Conservation (phyloP, 331 rosid species). For the Pyracantha coccinea region DNA sequence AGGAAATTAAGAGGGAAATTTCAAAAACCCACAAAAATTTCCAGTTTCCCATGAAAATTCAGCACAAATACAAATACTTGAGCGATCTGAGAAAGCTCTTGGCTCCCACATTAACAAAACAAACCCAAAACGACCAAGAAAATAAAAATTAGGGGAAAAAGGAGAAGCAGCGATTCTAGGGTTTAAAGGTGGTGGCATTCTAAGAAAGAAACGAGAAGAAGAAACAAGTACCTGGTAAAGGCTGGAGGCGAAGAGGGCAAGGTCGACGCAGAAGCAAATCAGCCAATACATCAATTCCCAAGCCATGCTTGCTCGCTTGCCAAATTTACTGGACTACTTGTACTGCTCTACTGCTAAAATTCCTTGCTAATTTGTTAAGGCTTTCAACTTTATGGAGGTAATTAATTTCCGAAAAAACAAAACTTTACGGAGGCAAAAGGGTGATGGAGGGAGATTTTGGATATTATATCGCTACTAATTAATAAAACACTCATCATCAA, state of each 20-base stretch:
- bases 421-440: too few relatives aligned
- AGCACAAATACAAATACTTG: neutral
- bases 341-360: too few relatives aligned
- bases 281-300: conserved; percentile 55
- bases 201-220: neutral
- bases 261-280: conserved; percentile 49
- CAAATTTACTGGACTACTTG: neutral
- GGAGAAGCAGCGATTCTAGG: neutral
- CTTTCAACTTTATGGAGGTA: too few relatives aligned
- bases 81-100: neutral
- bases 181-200: neutral
- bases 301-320: conserved; percentile 28
- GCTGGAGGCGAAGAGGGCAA: conserved; percentile 58
- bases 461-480: too few relatives aligned
- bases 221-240: conserved; percentile 55
- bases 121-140: neutral
- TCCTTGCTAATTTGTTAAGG: too few relatives aligned
- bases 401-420: too few relatives aligned
- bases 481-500: too few relatives aligned
- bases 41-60: neutral
- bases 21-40: neutral
- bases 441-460: too few relatives aligned
- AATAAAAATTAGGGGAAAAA: neutral
- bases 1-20: neutral
- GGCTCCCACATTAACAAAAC: neutral